Conservation (phyloP, 2,329 filamentous ascomycete species). For the Phyllosticta paracitricarpa region DNA sequence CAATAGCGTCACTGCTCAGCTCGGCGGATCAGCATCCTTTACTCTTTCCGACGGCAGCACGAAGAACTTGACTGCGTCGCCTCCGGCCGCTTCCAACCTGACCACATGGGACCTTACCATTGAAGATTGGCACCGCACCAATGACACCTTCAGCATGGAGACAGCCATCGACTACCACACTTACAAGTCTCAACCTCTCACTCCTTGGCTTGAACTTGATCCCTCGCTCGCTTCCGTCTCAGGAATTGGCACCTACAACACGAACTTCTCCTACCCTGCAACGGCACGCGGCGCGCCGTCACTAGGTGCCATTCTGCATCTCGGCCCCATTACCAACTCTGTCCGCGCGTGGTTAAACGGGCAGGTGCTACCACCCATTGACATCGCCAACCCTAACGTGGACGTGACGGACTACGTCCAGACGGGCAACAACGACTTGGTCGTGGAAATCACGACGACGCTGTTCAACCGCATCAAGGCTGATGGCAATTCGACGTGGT, state of each 20-base stretch:
- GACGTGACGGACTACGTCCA: constrained; percentile 17
- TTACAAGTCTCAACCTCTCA: constrained; percentile 16
- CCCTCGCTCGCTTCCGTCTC: constrained; percentile 20
- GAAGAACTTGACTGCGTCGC: constrained; percentile 12
- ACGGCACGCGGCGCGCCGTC: constrained; percentile 6
- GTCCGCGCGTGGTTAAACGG: constrained; percentile 22
- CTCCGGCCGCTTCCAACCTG: constrained; percentile 17
- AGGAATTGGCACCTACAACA: constrained; percentile 27
- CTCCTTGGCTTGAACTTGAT: constrained; percentile 27
- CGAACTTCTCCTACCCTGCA: constrained; percentile 21
- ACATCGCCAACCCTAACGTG: constrained; percentile 18
- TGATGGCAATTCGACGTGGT: constrained; percentile 11
- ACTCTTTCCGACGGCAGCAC: constrained; percentile 12
- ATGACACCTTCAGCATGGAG: constrained; percentile 24
- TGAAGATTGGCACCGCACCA: constrained; percentile 31
- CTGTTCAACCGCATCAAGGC: constrained; percentile 20
- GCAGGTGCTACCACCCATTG: constrained; percentile 20
- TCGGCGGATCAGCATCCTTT: constrained; percentile 10
- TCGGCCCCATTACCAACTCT: constrained; percentile 22
- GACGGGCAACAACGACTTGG: constrained; percentile 18
- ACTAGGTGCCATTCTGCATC: constrained; percentile 16
- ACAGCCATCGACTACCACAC: constrained; percentile 19
- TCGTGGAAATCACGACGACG: constrained; percentile 23
- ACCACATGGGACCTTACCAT: constrained; percentile 27
- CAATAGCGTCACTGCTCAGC: constrained; percentile 1